Percentiles rank a stretch among this genome's conserved stretches.
These are phyloP conservation scores for Paramecium sexaurelia DNA, from an alignment of 73 alveolate species.

Conservation along the genomic window DNA sequence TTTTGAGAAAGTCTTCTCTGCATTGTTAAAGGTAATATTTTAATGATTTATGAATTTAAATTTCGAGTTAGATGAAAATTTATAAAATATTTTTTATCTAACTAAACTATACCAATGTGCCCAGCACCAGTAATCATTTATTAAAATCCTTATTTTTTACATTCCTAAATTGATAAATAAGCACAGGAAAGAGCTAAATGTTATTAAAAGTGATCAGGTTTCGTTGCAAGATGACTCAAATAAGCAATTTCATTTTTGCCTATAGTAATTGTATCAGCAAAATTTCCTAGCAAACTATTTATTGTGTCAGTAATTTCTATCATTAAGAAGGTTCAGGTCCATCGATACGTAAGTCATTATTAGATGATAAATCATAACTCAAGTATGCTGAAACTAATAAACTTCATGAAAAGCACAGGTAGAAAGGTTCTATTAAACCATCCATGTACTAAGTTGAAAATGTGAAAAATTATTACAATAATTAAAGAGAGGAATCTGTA, in stretches of 20 bases:
- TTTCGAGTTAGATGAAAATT: too few relatives aligned
- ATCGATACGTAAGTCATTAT: background rate
- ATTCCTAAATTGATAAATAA: background rate
- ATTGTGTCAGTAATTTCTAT: background rate
- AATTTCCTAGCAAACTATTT: background rate
- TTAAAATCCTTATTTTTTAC: background rate
- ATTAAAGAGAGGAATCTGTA: background rate
- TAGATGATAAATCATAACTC: background rate
- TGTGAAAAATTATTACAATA: background rate
- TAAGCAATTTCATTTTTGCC: background rate
- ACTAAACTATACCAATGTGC: background rate
- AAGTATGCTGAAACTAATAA: background rate
- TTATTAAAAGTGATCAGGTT: background rate
- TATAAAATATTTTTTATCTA: too few relatives aligned
- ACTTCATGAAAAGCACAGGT: background rate
- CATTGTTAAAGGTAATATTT: too few relatives aligned
- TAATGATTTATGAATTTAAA: too few relatives aligned
- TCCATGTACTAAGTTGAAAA: background rate
- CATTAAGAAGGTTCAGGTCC: background rate
- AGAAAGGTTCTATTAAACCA: background rate
- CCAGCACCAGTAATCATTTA: background rate
- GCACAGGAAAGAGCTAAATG: background rate
- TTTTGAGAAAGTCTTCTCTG: too few relatives aligned
- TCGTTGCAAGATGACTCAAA: background rate
- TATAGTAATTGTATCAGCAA: background rate